Base-by-base conservation (phyloP, 805 yeast genomes). In the Wickerhamiella occidentalis region DNA sequence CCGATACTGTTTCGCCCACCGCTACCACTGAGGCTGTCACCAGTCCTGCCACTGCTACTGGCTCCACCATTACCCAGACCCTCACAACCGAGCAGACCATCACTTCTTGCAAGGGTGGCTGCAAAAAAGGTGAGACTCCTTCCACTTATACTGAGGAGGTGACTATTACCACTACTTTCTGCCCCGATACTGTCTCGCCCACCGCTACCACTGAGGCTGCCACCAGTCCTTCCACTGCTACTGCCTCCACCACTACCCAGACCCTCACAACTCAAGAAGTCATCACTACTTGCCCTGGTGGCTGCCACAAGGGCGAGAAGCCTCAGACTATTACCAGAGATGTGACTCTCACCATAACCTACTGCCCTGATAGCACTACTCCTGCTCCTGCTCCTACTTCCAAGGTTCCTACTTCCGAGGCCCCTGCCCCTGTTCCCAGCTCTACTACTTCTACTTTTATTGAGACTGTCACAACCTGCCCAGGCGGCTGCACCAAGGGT, bases 71-170 rank as follows among this genome's bases (percentile, higher is more conserved):
- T 11, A 45, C 48, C 19, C 22, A 30, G 19, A 45, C 48, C 12
- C 13, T 17, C 17, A 65, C 71, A 54, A 66, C 71, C 54, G 60
- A 69, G 60, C 74, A 65, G 54, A 73, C 77, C 63, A 63, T 72
- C 68, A 70, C 74, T 57, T 64, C 70, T 51, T 73, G 77, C 64
- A 13, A 28, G n/a, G 48, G 48, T 25, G 48, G 48, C n/a, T 45
- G 48, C 43, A 19, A 36, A 8, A 17, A 25, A 2, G 48, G 48
- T 13, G 23, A 33, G 17, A 25, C 15, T 8, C 43, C 48, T 22
- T 22, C 43, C n/a, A 45, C 48, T 18, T 45, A 37, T n/a, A 17
- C 21, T 26, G 25, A 15, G 5, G 35, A 36, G n/a, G 22, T 45
- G 4, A 45, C 48, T 23, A 22, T n/a, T 29, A 45, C 48, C 21